Evolutionary conservation across 352 stramenopile species (phyloP), one percentile per base, ranked within the genome.

Genomic region (Pilasporangium apinafurcum): DNA sequence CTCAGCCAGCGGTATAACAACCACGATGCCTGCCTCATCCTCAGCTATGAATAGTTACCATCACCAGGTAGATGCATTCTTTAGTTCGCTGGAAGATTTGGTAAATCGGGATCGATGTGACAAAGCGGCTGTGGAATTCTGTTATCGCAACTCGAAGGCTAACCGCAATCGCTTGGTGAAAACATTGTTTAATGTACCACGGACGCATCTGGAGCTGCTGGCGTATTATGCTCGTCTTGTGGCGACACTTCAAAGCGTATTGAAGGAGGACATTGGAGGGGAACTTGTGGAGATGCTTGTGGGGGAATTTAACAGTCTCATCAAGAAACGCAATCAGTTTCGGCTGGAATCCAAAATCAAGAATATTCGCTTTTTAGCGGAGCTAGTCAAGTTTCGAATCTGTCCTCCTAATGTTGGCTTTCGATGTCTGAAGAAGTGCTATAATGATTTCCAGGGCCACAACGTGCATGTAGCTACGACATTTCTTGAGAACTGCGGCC

Each of bases 371-470:
- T 98, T 97, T 41, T 72, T 99, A 16, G 91, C 86, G 0, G 96
- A 99, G 64, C 58, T 99, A 0, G 94, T 97, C 12, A 99, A 98
- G 51, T 99, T 99, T 44, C 79, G 85, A 36, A 77, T 98, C 10
- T 97, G 93, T 26, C 94, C 95, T 30, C 95, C 96, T 5, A 96
- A 97, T 26, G 83, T 97, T 16, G 86, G 85, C 25, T 96, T 98
- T 35, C 80, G 87, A 18, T 97, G 92, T 39, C 66, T 98, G 8
- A 88, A 95, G 52, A 77, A 86, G 35, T 98, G 95, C 60, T 87
- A 98, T 29, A 61, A 88, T 44, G 95, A 98, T 54, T 99, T 99
- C 56, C 86, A 85, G 44, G 90, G 93, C 3, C 83, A 95, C 59
- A 98, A 98, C 56, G 92, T 99, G 36, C 81, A 98, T 61, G 80